Percentiles rank a stretch among this genome's conserved stretches.
Conservation (phyloP, 2,329 filamentous ascomycete species). For the Aspergillus novoparasiticus region DNA sequence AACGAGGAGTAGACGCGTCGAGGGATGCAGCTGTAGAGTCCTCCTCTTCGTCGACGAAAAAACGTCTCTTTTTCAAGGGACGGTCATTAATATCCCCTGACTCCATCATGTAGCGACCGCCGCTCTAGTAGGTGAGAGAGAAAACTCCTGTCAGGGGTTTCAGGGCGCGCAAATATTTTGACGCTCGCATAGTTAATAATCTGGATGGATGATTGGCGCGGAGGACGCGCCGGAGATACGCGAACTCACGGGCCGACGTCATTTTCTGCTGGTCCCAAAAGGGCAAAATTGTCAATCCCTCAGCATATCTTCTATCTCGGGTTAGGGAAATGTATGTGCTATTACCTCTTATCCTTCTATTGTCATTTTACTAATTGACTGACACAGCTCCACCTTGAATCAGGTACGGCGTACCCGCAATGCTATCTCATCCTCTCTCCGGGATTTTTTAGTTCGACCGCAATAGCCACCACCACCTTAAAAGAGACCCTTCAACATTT, state of each 20-base stretch:
- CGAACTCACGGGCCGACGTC: conserved; percentile 32
- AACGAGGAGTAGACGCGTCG: conserved; percentile 23
- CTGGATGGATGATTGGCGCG: not conserved
- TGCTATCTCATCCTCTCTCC: not conserved
- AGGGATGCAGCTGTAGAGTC: conserved; percentile 8
- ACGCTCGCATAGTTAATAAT: conserved; percentile 9
- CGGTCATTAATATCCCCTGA: conserved; percentile 51
- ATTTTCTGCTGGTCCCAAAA: conserved; percentile 7
- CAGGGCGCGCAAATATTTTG: not conserved
- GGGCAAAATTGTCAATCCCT: not conserved
- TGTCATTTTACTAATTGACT: not conserved
- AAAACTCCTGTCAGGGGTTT: not conserved
- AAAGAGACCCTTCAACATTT: not conserved
- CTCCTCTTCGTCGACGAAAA: conserved; percentile 58
- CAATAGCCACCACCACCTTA: not conserved
- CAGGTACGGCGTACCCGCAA: not conserved
- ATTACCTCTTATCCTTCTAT: not conserved
- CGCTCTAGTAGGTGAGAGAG: too few relatives aligned
- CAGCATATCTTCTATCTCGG: not conserved
- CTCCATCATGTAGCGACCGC: conserved; percentile 31
- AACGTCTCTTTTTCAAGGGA: conserved; percentile 64
- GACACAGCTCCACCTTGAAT: not conserved
- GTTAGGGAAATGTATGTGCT: not conserved
- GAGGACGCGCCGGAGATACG: conserved; percentile 40
- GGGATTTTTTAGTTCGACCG: conserved; percentile 8